Evolutionary conservation across 1,284 basidiomycete species (phyloP).

Genomic region (Irpex lacteus): DNA sequence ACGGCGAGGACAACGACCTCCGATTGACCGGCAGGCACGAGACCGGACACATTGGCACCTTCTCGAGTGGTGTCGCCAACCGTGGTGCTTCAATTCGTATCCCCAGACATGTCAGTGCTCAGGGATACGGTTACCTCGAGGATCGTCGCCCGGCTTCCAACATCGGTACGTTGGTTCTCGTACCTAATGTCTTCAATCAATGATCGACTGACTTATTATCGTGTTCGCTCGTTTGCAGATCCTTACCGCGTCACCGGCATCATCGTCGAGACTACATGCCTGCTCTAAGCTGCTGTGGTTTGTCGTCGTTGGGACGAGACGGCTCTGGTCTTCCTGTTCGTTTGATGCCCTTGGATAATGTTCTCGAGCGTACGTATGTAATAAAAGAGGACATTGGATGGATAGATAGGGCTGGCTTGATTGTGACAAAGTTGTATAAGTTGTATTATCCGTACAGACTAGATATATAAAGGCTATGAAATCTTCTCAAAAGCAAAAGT

Average conservation of each 20-base stretch:
- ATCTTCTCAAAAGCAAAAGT: not conserved
- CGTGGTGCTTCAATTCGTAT: constrained; percentile 96
- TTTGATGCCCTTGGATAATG: constrained; percentile 1
- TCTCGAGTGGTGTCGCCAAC: constrained; percentile 96
- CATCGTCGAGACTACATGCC: constrained; percentile 88
- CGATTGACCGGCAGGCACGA: constrained; percentile 94
- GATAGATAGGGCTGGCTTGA: not conserved
- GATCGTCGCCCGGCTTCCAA: constrained; percentile 97
- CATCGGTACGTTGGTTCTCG: constrained; percentile 65
- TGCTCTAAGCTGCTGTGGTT: constrained; percentile 28
- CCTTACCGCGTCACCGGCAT: constrained; percentile 88
- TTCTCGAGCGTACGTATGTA: constrained; percentile 3
- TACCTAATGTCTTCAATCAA: constrained; percentile 13
- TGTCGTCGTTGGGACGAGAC: constrained; percentile 10
- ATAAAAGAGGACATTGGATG: not conserved
- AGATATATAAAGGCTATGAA: not conserved
- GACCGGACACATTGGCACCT: constrained; percentile 92
- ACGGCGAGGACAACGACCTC: constrained; percentile 95
- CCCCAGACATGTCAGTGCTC: constrained; percentile 87
- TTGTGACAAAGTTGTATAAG: not conserved
- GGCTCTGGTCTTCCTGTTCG: not conserved
- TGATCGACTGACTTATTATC: constrained; percentile 19
- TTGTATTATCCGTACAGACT: not conserved
- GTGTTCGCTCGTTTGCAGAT: constrained; percentile 43
- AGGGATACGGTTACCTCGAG: constrained; percentile 96